Evolutionary conservation across 371 early-diverging fungal genomes (phyloP).

Genomic region (Apophysomyces ossiformis): DNA sequence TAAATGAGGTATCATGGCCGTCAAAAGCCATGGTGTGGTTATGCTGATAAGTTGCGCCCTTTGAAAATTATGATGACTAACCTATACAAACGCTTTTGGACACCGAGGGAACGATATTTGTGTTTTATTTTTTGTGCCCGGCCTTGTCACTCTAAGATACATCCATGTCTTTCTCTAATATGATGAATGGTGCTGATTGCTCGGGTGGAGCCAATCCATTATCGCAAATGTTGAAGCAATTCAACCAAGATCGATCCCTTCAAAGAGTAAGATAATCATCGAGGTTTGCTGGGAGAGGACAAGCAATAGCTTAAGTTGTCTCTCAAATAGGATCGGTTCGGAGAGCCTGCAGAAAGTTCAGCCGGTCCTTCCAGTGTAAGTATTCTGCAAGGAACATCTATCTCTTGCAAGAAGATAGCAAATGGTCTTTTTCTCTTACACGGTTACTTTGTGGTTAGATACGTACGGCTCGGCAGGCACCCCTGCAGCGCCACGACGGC

Average conservation of each 20-base stretch:
- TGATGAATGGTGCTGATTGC: slow-evolving; percentile 49
- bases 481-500: slow-evolving; percentile 29
- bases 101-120: neutral
- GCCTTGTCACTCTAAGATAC: neutral
- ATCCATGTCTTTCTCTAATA: slow-evolving; percentile 15
- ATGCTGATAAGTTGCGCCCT: neutral
- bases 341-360: slow-evolving; percentile 32
- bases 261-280: slow-evolving; percentile 46
- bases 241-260: slow-evolving; percentile 54
- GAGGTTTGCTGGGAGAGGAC: slow-evolving; percentile 3
- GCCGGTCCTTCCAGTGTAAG: slow-evolving; percentile 21
- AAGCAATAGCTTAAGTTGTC: neutral
- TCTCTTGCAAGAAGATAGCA: neutral
- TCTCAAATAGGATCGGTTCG: slow-evolving; percentile 43
- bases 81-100: neutral
- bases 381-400: slow-evolving; percentile 9
- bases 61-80: slow-evolving; percentile 3
- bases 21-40: neutral
- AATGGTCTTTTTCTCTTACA: neutral
- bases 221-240: slow-evolving; percentile 64
- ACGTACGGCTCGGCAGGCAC: slow-evolving; percentile 25
- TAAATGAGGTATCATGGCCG: neutral
- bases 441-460: slow-evolving; percentile 15
- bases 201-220: slow-evolving; percentile 62
- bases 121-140: slow-evolving; percentile 1